These are phyloP conservation scores for Dipteronia dyeriana DNA, from an alignment of 345 rosid species.

Conservation along the genomic window DNA sequence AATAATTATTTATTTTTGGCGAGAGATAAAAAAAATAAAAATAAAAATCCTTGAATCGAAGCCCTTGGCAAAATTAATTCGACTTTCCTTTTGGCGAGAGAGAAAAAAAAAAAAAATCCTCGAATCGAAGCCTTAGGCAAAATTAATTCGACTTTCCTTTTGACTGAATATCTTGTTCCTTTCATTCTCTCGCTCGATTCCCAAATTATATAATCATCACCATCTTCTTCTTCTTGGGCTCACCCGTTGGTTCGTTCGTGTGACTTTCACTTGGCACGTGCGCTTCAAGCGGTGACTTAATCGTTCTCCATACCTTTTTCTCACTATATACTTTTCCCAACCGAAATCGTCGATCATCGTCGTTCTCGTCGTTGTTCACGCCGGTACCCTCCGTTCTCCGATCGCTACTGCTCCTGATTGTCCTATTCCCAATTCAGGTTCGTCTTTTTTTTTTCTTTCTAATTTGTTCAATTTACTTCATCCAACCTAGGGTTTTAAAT, in stretches of 20 bases:
- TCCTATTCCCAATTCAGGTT: constrained; percentile 17
- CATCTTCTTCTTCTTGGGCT: background rate
- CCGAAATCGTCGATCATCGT: constrained; percentile 19
- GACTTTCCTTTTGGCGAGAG: background rate
- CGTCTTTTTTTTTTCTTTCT: background rate
- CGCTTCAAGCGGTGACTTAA: constrained; percentile 18
- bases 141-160: constrained; percentile 2
- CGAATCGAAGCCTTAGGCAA: background rate
- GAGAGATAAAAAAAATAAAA: background rate
- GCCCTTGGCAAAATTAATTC: background rate
- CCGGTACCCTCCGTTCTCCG: background rate
- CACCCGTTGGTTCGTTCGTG: background rate
- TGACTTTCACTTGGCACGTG: constrained; percentile 16
- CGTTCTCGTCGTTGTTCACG: background rate
- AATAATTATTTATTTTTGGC: background rate
- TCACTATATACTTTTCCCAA: constrained; percentile 7
- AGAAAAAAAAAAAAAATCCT: background rate
- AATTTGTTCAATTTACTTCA: background rate
- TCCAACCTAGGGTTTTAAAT: constrained; percentile 17
- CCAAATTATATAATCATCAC: background rate
- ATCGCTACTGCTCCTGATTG: constrained; percentile 12
- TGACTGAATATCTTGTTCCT: constrained; percentile 8
- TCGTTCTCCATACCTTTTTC: background rate
- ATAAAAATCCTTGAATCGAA: background rate
- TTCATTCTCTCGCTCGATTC: background rate